These are phyloP conservation scores for Trapa bicornis DNA, from an alignment of 345 rosid genomes.

Conservation along the genomic window DNA sequence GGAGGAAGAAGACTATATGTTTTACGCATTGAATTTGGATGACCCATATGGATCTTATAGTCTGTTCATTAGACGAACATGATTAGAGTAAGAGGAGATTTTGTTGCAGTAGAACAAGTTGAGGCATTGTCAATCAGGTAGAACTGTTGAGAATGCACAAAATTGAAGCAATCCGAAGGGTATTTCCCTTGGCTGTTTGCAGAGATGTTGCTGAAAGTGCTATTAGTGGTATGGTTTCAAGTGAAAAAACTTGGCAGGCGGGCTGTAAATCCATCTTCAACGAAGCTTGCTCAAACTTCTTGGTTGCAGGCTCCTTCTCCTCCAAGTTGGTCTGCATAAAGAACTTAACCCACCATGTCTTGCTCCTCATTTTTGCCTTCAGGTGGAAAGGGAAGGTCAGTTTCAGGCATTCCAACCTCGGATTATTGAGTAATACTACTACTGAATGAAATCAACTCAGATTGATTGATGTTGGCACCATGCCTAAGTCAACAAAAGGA, in stretches of 20 bases:
- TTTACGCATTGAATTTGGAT: not conserved
- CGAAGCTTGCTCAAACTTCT: slow-evolving; percentile 34
- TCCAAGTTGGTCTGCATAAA: slow-evolving; percentile 33
- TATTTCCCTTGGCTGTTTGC: not conserved
- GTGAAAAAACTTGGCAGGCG: slow-evolving; percentile 79
- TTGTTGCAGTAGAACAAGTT: too few relatives aligned
- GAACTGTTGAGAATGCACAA: not conserved
- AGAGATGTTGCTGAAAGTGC: not conserved
- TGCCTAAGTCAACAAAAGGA: not conserved
- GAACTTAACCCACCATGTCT: slow-evolving; percentile 32
- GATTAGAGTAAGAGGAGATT: too few relatives aligned
- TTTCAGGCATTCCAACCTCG: not conserved
- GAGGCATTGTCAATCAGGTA: too few relatives aligned
- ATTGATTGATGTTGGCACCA: not conserved
- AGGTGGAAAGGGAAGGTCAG: not conserved
- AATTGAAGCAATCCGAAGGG: not conserved
- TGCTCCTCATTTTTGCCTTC: slow-evolving; percentile 38
- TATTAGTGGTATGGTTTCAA: slow-evolving; percentile 52
- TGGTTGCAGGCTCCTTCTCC: slow-evolving; percentile 25
- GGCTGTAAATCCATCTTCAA: slow-evolving; percentile 45
- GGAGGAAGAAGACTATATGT: not conserved
- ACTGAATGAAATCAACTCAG: not conserved
- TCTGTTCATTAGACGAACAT: too few relatives aligned
- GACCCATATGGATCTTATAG: not conserved
- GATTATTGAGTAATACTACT: not conserved